Base-by-base conservation (phyloP, 192 early-diverging fungal genomes). In the Chytriomyces hyalinus region DNA sequence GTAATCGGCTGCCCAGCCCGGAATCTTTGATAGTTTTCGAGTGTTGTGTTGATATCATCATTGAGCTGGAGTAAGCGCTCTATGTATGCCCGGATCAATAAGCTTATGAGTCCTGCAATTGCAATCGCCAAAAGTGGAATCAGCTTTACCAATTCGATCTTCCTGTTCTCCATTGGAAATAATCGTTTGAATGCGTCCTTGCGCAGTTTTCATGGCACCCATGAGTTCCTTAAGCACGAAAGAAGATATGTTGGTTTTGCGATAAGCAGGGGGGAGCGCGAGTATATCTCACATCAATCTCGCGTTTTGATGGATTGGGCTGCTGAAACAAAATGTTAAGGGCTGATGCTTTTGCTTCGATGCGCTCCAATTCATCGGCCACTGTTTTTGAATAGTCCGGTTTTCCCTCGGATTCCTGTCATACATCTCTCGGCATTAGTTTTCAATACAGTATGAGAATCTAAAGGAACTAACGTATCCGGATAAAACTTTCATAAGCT, bases 401-500 rank as follows among this genome's bases (percentile, higher is more conserved):
- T 76, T 93, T 66, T 20, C 65, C 81, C 61, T 79, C 73, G 13
- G 72, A 70, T 46, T 85, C 89, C 84, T 82, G 47, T 36, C 20
- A 13, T 20, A 73, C 17, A 13, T 9, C 24, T 75, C 9, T 53
- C 17, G 57, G 61, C 5, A 43, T 49, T 62, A 53, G 26, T 4
- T 49, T 28, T 24, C 43, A n/a, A 13, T 49, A 46, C 51, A 78
- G 67, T n/a, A 15, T 24, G 17, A 26, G 50, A 48, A 20, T 24
- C 8, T 51, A 36, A 24, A 9, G 9, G 4, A 47, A 78, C 84
- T 72, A 88, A 94, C 94, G 80, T 97, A 99, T 61, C 98, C 98
- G 17, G 97, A 91, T 88, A 99, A 96, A 50, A 96, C 86, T 82
- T 99, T 98, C 92, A 99, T 98, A 62, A 99, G 83, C 70, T 94